These are phyloP conservation scores for Trypanosoma rangeli DNA, from an alignment of 208 protist genomes.

Conservation along the genomic window DNA sequence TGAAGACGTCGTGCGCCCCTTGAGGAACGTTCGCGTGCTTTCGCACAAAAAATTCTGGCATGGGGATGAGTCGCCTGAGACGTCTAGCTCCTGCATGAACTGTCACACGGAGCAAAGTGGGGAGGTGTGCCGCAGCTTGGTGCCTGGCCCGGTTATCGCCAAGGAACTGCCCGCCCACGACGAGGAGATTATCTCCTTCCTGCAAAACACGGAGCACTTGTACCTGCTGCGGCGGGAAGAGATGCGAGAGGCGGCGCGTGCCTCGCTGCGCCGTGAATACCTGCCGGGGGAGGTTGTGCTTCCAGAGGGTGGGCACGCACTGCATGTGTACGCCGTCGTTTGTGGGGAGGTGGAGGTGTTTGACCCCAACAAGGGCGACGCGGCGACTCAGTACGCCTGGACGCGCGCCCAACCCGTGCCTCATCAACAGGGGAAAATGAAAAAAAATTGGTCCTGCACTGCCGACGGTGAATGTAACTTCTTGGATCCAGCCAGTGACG, in stretches of 20 bases:
- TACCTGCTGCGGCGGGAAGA: slow-evolving; percentile 49
- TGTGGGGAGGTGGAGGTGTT: slow-evolving; percentile 82
- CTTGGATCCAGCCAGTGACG: neutral
- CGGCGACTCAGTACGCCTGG: neutral
- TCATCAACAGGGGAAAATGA: neutral
- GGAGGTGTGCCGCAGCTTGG: slow-evolving; percentile 43
- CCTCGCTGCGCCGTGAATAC: slow-evolving; percentile 74
- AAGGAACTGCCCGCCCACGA: slow-evolving; percentile 40
- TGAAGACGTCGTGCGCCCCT: slow-evolving; percentile 1
- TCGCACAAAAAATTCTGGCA: slow-evolving; percentile 35
- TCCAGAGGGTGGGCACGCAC: slow-evolving; percentile 20
- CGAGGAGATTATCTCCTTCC: slow-evolving; percentile 60
- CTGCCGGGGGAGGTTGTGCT: slow-evolving; percentile 56
- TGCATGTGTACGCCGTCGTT: slow-evolving; percentile 67
- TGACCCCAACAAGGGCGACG: slow-evolving; percentile 26
- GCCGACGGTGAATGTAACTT: neutral
- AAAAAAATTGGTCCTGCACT: neutral
- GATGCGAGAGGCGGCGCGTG: slow-evolving; percentile 32
- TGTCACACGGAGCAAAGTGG: slow-evolving; percentile 35
- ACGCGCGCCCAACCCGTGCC: neutral
- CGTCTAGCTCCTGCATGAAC: slow-evolving; percentile 37
- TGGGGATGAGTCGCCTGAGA: slow-evolving; percentile 46
- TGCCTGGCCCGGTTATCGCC: slow-evolving; percentile 55
- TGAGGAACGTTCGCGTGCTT: neutral
- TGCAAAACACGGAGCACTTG: slow-evolving; percentile 54